These are phyloP conservation scores for Amylostereum areolatum DNA, from an alignment of 1,284 basidiomycete genomes.

Conservation along the genomic window DNA sequence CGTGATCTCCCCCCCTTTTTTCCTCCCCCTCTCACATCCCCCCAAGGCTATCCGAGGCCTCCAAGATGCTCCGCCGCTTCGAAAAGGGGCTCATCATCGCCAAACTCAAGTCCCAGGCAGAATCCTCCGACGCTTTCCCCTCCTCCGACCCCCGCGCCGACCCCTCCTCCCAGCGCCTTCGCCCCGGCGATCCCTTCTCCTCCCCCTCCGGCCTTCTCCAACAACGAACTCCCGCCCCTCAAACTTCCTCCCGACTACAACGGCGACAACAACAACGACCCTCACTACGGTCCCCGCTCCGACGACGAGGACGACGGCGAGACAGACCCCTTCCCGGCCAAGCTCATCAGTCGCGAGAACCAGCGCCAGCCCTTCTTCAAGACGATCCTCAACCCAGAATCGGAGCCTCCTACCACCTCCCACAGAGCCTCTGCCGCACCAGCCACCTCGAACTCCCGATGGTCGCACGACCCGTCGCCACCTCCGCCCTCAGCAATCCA, in stretches of 20 bases:
- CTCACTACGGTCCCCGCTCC: conserved; percentile 16
- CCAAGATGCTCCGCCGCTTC: conserved; percentile 77
- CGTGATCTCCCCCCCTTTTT: conserved; percentile 15
- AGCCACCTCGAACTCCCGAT: conserved; percentile 16
- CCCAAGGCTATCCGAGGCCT: conserved; percentile 72
- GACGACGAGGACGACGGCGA: conserved; percentile 62
- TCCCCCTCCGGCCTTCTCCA: conserved; percentile 33
- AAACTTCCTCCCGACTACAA: conserved; percentile 30
- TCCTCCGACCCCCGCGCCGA: conserved; percentile 27
- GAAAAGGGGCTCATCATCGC: conserved; percentile 76
- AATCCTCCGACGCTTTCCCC: conserved; percentile 22
- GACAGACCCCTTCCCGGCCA: conserved; percentile 60
- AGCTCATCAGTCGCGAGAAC: conserved; percentile 64
- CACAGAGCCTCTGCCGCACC: conserved; percentile 15
- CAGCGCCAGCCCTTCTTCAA: conserved; percentile 71
- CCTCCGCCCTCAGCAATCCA: conserved; percentile 29
- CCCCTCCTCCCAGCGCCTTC: conserved; percentile 14
- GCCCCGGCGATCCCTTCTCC: conserved; percentile 21
- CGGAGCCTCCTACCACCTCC: conserved; percentile 35
- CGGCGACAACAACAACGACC: conserved; percentile 28
- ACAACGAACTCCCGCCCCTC: conserved; percentile 42
- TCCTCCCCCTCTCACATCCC: conserved; percentile 7
- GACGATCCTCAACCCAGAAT: conserved; percentile 71
- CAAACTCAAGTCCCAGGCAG: conserved; percentile 57
- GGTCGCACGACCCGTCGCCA: conserved; percentile 19